These are phyloP conservation scores for Alternaria angustiovoidea DNA, from an alignment of 2,329 filamentous ascomycete genomes.

Conservation along the genomic window DNA sequence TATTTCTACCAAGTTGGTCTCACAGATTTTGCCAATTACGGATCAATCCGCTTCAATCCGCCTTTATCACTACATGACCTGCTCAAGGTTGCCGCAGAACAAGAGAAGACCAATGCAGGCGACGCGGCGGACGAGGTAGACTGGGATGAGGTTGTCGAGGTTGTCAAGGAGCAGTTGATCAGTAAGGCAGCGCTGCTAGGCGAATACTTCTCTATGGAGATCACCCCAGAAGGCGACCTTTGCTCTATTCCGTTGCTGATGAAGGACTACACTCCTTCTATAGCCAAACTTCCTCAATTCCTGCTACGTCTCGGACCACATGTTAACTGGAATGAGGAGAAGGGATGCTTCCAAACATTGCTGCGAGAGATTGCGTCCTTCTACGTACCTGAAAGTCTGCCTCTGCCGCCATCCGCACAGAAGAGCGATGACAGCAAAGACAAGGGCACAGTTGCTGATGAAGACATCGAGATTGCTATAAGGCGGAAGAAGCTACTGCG, in stretches of 20 bases:
- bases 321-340: constrained; percentile 86
- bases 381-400: constrained; percentile 87
- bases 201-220: constrained; percentile 90
- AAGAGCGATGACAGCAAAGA: constrained; percentile 53
- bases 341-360: constrained; percentile 84
- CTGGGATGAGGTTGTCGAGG: constrained; percentile 69
- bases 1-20: constrained; percentile 96
- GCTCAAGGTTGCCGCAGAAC: constrained; percentile 74
- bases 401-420: constrained; percentile 53
- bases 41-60: constrained; percentile 79
- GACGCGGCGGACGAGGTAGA: constrained; percentile 65
- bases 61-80: constrained; percentile 75
- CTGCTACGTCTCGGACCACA: constrained; percentile 86
- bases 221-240: constrained; percentile 80
- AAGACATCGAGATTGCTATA: constrained; percentile 53
- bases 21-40: constrained; percentile 96
- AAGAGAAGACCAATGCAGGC: constrained; percentile 66
- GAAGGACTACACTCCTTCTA: constrained; percentile 85
- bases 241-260: constrained; percentile 82
- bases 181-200: constrained; percentile 82
- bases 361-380: constrained; percentile 87
- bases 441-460: constrained; percentile 31
- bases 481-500: constrained; percentile 75
- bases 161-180: constrained; percentile 73
- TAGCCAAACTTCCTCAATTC: constrained; percentile 89